Conservation (phyloP, 306 rosid species). For the Cajanus cajan region DNA sequence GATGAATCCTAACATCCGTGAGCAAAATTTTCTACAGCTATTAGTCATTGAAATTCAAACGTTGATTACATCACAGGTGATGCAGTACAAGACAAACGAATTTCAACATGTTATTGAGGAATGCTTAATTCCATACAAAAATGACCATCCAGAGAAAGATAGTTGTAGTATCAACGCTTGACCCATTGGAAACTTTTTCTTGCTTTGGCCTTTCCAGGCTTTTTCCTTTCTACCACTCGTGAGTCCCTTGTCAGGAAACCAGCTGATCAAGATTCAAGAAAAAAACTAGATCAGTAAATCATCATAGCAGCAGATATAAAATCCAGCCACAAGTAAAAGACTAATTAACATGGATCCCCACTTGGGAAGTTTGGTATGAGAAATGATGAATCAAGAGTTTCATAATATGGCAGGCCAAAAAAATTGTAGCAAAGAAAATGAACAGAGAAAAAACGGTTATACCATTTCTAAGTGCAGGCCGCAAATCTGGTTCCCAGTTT, state of each 20-base stretch:
- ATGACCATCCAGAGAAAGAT: constrained; percentile 8
- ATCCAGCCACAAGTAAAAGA: neutral
- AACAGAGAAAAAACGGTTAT: constrained; percentile 11
- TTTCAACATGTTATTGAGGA: constrained; percentile 35
- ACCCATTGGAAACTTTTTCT: constrained; percentile 99
- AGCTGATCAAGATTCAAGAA: constrained; percentile 48
- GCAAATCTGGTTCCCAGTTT: constrained; percentile 92
- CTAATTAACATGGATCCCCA: neutral
- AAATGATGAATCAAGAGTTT: constrained; percentile 8
- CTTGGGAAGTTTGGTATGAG: neutral
- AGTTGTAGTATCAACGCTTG: constrained; percentile 60
- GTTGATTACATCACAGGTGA: constrained; percentile 18
- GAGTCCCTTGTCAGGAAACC: constrained; percentile 96
- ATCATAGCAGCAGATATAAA: neutral
- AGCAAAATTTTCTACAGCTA: constrained; percentile 31
- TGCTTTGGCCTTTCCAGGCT: constrained; percentile 97
- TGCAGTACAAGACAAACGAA: constrained; percentile 17
- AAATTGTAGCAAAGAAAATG: neutral
- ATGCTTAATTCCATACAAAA: constrained; percentile 32
- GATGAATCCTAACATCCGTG: neutral
- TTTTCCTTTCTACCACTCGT: constrained; percentile 93
- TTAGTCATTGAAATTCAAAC: neutral
- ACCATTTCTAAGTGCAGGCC: constrained; percentile 79
- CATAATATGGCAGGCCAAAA: neutral
- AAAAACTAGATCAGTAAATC: constrained; percentile 28